phyloP scores from a whole-genome alignment of 2,329 filamentous ascomycete genomes.

The Graphiopsis chlorocephala region DNA sequence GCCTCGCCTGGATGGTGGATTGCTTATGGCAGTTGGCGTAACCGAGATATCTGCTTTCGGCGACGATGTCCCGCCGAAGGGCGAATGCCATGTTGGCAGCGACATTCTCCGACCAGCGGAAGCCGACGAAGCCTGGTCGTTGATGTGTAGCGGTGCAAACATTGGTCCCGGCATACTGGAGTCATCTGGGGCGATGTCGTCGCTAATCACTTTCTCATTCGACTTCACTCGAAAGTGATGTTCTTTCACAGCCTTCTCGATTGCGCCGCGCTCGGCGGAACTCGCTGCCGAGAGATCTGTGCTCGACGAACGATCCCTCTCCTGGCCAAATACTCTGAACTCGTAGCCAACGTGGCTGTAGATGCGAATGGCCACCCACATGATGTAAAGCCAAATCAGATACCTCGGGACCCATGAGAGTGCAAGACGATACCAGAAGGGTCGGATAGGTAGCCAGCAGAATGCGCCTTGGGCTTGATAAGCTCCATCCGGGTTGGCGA shows the following conservation, averaged over 20 bases:
- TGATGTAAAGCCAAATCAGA: slow-evolving; percentile 62
- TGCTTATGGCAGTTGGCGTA: slow-evolving; percentile 19
- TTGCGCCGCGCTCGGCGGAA: slow-evolving; percentile 2
- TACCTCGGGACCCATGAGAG: slow-evolving; percentile 74
- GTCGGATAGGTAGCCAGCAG: slow-evolving; percentile 66
- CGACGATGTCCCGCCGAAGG: slow-evolving; percentile 18
- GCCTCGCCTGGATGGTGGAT: slow-evolving; percentile 29
- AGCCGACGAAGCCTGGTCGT: slow-evolving; percentile 1
- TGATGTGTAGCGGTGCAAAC: neutral
- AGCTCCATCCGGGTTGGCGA: slow-evolving; percentile 53
- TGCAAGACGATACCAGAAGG: slow-evolving; percentile 66
- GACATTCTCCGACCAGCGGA: slow-evolving; percentile 22
- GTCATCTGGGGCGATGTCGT: slow-evolving; percentile 28
- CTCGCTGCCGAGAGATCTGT: slow-evolving; percentile 7
- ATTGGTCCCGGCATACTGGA: neutral
- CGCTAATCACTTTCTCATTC: slow-evolving; percentile 13
- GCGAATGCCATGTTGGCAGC: slow-evolving; percentile 22
- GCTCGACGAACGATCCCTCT: slow-evolving; percentile 23
- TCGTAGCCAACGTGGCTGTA: slow-evolving; percentile 62
- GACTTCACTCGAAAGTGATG: neutral
- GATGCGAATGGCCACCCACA: slow-evolving; percentile 65
- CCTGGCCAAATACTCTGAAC: slow-evolving; percentile 40
- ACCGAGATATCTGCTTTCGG: neutral
- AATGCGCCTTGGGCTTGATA: slow-evolving; percentile 65
- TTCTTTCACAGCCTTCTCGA: neutral